A percentile compares a stretch with the other conserved stretches of the same genome.
Conservation (phyloP, 352 stramenopile genomes). For the Phytophthora pistaciae region DNA sequence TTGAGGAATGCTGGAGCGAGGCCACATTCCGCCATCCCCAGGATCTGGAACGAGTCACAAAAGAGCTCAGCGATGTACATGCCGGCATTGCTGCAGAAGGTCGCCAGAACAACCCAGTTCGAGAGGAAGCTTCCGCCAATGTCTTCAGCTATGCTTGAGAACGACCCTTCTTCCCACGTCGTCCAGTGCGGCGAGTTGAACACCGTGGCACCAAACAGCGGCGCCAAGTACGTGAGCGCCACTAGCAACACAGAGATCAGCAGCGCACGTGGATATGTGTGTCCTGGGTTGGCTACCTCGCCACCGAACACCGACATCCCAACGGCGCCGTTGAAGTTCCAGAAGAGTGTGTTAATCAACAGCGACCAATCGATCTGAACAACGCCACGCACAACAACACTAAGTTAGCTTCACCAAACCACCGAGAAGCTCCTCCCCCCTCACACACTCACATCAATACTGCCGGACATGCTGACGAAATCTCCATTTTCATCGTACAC, state of each 20-base stretch:
- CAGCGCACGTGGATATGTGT: constrained; percentile 88
- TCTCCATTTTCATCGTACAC: constrained; percentile 43
- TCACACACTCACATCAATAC: constrained; percentile 26
- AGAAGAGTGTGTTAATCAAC: constrained; percentile 96
- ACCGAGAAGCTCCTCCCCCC: background rate
- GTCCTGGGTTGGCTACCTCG: constrained; percentile 85
- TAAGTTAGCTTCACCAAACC: constrained; percentile 7
- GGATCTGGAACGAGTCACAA: constrained; percentile 91
- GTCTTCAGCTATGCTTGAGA: constrained; percentile 88
- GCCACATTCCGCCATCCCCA: constrained; percentile 84
- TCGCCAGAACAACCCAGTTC: constrained; percentile 92
- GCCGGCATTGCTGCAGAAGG: constrained; percentile 91
- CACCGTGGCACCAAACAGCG: constrained; percentile 86
- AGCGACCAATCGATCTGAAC: constrained; percentile 77
- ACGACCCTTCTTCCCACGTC: constrained; percentile 93
- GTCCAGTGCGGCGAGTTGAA: constrained; percentile 70
- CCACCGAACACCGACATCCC: constrained; percentile 88
- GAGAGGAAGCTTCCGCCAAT: constrained; percentile 88
- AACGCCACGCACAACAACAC: background rate
- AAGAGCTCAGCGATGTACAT: constrained; percentile 96
- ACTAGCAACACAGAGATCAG: constrained; percentile 84
- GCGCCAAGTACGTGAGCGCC: constrained; percentile 87
- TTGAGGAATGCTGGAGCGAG: constrained; percentile 87
- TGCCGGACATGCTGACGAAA: constrained; percentile 52
- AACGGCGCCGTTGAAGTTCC: constrained; percentile 96